These are phyloP conservation scores for Mediolabrus comicus DNA, from an alignment of 108 stramenopile species.

Conservation along the genomic window DNA sequence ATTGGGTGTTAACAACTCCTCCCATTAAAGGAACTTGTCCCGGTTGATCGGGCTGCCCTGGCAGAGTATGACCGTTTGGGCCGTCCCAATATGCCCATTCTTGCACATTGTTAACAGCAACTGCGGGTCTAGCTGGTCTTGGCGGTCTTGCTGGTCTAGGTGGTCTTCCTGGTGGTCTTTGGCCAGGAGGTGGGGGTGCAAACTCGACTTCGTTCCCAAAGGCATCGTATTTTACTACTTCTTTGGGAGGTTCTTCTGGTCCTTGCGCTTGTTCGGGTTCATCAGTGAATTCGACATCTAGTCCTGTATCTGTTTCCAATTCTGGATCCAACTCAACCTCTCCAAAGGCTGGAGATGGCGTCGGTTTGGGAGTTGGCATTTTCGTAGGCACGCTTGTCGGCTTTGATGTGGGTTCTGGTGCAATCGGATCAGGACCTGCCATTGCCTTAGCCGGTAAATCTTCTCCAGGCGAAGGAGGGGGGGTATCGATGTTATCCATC, in stretches of 20 bases:
- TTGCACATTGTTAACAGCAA: neutral
- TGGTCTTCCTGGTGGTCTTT: neutral
- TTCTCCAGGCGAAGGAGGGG: neutral
- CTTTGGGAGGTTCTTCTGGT: neutral
- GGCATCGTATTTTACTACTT: neutral
- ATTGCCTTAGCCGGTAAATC: neutral
- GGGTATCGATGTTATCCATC: neutral
- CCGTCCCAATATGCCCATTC: neutral
- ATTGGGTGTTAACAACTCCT: constrained; percentile 9
- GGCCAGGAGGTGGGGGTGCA: neutral
- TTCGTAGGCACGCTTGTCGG: neutral
- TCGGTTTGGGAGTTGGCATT: neutral
- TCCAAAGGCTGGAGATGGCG: neutral
- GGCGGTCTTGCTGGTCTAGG: neutral
- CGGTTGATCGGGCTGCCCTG: neutral
- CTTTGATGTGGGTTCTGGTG: neutral
- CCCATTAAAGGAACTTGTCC: neutral
- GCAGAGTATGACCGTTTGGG: neutral
- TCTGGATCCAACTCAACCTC: neutral
- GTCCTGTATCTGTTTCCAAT: neutral
- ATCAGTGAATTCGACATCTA: neutral
- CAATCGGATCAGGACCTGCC: neutral
- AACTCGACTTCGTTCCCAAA: constrained; percentile 1
- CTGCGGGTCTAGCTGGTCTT: neutral
- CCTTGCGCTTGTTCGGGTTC: too few relatives aligned